A percentile compares a stretch with the other conserved stretches of the same genome.
These are phyloP conservation scores for Thymus mandschuricus DNA, from an alignment of 257 asterid species.

Conservation along the genomic window DNA sequence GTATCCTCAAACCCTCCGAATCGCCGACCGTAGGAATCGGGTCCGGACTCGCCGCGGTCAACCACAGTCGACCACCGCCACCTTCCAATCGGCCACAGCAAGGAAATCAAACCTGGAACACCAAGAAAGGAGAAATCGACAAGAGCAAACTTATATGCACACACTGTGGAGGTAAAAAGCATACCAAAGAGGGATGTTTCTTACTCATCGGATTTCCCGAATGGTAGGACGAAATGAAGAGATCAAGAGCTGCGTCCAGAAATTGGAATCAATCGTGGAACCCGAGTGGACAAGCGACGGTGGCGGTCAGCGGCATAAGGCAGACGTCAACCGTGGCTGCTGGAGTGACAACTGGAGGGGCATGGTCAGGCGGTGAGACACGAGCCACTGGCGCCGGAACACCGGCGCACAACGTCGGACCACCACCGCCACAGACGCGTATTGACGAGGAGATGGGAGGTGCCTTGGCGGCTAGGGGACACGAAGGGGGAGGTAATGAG, in stretches of 20 bases:
- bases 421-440: neutral
- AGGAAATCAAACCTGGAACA: neutral
- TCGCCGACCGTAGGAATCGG: neutral
- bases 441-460: neutral
- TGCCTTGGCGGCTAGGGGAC: too few relatives aligned
- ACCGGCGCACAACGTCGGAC: neutral
- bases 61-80: neutral
- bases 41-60: neutral
- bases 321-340: neutral
- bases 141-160: neutral
- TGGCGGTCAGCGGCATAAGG: neutral
- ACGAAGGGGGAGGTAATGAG: neutral
- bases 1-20: neutral
- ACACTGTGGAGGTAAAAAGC: neutral
- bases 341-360: neutral
- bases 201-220: neutral
- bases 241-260: neutral
- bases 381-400: neutral
- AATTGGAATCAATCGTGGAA: neutral
- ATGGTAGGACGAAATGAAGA: neutral
- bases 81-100: neutral
- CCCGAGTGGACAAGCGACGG: neutral
- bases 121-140: neutral
- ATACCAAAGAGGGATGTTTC: neutral
- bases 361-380: neutral